Evolutionary conservation across 2,329 filamentous ascomycete species (phyloP).

Genomic region (Ceratocystis smalleyi): DNA sequence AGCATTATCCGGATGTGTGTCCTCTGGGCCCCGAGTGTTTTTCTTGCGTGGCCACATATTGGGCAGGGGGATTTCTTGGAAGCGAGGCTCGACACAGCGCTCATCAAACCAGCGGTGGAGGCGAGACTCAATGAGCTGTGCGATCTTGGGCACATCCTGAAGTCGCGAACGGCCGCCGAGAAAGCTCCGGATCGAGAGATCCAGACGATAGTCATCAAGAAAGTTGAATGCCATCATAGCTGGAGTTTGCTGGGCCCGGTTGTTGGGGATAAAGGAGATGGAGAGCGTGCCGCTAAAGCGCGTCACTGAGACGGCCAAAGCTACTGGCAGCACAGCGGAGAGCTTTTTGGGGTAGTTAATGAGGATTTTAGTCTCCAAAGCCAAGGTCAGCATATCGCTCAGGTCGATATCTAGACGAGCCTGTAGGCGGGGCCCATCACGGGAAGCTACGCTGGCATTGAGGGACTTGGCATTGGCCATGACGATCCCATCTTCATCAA

Average conservation of each 20-base stretch:
- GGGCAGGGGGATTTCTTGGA: slow-evolving; percentile 72
- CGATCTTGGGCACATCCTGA: slow-evolving; percentile 79
- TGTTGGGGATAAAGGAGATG: slow-evolving; percentile 77
- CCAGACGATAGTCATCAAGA: slow-evolving; percentile 70
- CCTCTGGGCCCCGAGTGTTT: slow-evolving; percentile 61
- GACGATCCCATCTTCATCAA: slow-evolving; percentile 59
- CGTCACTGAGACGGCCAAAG: slow-evolving; percentile 78
- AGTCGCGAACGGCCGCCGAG: slow-evolving; percentile 65
- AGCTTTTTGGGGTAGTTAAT: slow-evolving; percentile 88
- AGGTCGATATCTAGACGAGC: slow-evolving; percentile 94
- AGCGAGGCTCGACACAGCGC: slow-evolving; percentile 67
- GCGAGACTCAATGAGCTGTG: slow-evolving; percentile 63
- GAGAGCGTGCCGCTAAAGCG: slow-evolving; percentile 89
- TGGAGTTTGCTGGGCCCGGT: slow-evolving; percentile 50
- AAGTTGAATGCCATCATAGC: slow-evolving; percentile 94
- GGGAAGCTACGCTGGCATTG: slow-evolving; percentile 35
- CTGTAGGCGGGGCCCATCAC: slow-evolving; percentile 63
- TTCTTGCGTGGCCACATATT: slow-evolving; percentile 72
- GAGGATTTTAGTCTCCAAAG: slow-evolving; percentile 82
- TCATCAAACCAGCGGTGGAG: slow-evolving; percentile 82
- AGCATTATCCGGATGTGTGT: slow-evolving; percentile 30
- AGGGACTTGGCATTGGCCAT: slow-evolving; percentile 37
- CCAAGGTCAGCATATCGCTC: slow-evolving; percentile 87
- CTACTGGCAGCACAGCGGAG: slow-evolving; percentile 80
- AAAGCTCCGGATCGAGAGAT: slow-evolving; percentile 65